Evolutionary conservation across 2,329 filamentous ascomycete species (phyloP).

Genomic region (Bertia moriformis): DNA sequence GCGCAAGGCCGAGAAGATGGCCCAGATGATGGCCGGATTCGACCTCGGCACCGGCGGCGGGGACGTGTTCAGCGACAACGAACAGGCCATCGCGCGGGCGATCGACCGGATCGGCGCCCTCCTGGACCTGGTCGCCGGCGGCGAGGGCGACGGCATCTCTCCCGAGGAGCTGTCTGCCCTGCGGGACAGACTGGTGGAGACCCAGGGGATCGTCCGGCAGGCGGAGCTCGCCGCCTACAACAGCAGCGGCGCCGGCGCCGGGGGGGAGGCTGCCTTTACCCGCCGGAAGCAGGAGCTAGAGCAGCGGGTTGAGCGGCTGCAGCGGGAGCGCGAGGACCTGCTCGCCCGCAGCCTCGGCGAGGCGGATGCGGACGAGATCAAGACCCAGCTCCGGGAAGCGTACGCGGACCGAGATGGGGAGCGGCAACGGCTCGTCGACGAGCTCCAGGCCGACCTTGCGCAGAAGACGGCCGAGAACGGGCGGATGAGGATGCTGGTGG

Average conservation of each 20-base stretch:
- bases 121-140: conserved; percentile 61
- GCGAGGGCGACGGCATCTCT: conserved; percentile 63
- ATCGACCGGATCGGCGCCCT: conserved; percentile 72
- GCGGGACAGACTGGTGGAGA: conserved; percentile 67
- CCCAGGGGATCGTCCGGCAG: conserved; percentile 82
- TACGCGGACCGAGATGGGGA: conserved; percentile 63
- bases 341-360: conserved; percentile 67
- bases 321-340: conserved; percentile 73
- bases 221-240: conserved; percentile 76
- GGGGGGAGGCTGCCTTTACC: no score
- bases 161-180: conserved; percentile 70
- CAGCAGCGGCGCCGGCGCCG: conserved; percentile 44
- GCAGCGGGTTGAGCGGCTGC: conserved; percentile 56
- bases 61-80: conserved; percentile 90
- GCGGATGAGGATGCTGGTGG: conserved; percentile 66
- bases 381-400: conserved; percentile 61
- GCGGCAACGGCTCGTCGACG: conserved; percentile 59
- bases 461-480: conserved; percentile 71
- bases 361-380: conserved; percentile 71
- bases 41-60: conserved; percentile 79
- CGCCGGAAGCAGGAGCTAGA: conserved; percentile 66
- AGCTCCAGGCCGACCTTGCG: conserved; percentile 61
- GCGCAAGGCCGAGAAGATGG: conserved; percentile 98
- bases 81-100: conserved; percentile 67
- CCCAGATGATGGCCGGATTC: conserved; percentile 99